Evolutionary conservation across 768 basidiomycete genomes (phyloP), one percentile per base, ranked within the genome.

Genomic region (Russula brevipes): DNA sequence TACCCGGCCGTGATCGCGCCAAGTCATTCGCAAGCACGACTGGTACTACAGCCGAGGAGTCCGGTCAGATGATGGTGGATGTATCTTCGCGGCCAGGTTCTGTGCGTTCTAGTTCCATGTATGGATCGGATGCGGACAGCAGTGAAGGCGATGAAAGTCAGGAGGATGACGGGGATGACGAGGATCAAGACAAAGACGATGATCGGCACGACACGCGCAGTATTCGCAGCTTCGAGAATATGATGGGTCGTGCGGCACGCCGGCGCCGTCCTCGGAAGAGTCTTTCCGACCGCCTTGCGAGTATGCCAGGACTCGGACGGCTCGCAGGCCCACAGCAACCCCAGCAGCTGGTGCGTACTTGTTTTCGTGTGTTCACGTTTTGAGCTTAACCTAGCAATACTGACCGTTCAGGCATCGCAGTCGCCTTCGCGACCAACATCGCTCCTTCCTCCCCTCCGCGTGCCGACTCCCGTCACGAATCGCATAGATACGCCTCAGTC

Each of bases 141-240:
- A 69, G 69, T 46, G 72, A 75, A 4, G 73, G 70, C 0, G 76
- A 73, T 5, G 72, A 72, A 11, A 76, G 69, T 5, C 78, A 75
- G 17, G 78, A 76, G 4, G 74, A 74, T 17, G 77, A 70, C 5
- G 75, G 73, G 4, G 79, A 78, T 19, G 78, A 76, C 5, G 77
- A 74, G 4, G 79, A 71, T 30, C 72, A 76, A 4, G 71, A 75
- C 12, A 75, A 72, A 30, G 77, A 70, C 50, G 70, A 77, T 61
- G 67, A 75, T 54, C 72, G 68, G 51, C 74, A 79, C 60, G 91
- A 92, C 72, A 69, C 84, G 47, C 79, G 87, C 74, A 93, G 91
- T 68, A 89, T 94, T 57, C 77, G 84, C 67, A 94, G 92, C 72
- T 94, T 95, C 70, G 88, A 87, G 77, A 93, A 83, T 67, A 93